Conservation (phyloP, 2,329 filamentous ascomycete genomes). For the Drechslerella coelobrocha region DNA sequence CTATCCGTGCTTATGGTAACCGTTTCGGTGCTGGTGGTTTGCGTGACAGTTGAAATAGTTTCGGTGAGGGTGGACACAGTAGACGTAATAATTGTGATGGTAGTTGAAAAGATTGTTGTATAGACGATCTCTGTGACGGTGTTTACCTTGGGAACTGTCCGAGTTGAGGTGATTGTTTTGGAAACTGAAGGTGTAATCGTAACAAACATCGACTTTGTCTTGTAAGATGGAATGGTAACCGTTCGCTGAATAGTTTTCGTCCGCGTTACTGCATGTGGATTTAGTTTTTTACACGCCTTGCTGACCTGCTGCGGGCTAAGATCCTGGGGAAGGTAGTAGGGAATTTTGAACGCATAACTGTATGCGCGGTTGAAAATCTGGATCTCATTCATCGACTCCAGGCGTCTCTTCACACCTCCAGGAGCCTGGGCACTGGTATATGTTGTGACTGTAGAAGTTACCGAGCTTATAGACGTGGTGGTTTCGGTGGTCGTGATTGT, state of each 20-base stretch:
- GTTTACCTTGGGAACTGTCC: too few relatives aligned
- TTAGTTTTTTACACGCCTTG: conserved; percentile 11
- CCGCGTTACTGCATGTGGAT: conserved; percentile 8
- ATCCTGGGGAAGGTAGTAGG: conserved; percentile 21
- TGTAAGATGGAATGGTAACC: neutral
- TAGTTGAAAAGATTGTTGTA: too few relatives aligned
- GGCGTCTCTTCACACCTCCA: neutral
- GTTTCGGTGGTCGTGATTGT: neutral
- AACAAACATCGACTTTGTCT: too few relatives aligned
- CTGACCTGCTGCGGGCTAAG: neutral
- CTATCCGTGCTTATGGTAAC: too few relatives aligned
- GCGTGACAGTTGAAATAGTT: too few relatives aligned
- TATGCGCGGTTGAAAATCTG: neutral
- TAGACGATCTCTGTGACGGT: too few relatives aligned
- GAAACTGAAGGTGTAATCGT: too few relatives aligned
- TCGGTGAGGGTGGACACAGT: too few relatives aligned
- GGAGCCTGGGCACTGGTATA: neutral
- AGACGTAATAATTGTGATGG: too few relatives aligned
- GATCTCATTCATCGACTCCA: neutral
- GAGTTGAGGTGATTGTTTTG: too few relatives aligned
- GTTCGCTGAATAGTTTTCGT: neutral
- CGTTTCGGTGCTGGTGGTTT: too few relatives aligned
- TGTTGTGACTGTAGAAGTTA: conserved; percentile 3
- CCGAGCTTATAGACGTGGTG: neutral
- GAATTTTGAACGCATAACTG: conserved; percentile 1